Evolutionary conservation across 2,329 filamentous ascomycete genomes (phyloP).

Genomic region (Neocucurbitaria cava): DNA sequence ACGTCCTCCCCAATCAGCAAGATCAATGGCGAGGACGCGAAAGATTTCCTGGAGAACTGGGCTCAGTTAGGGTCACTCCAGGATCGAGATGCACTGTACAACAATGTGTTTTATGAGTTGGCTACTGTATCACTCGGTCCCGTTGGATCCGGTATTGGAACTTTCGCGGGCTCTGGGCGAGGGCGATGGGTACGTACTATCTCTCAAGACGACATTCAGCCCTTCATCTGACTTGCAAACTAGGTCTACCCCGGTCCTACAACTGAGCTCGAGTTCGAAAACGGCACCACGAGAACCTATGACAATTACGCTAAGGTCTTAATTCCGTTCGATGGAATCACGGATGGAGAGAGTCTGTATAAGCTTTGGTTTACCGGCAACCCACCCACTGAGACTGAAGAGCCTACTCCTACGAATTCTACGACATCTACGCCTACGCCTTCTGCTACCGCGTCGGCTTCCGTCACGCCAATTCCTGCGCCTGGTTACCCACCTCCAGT

Average conservation of each 20-base stretch:
- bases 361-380: constrained; percentile 42
- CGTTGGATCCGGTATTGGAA: constrained; percentile 51
- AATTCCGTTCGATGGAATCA: constrained; percentile 51
- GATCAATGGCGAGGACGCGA: constrained; percentile 65
- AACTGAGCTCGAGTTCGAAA: constrained; percentile 55
- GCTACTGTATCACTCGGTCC: constrained; percentile 53
- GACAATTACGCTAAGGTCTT: constrained; percentile 55
- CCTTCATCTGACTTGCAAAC: constrained; percentile 2
- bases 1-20: constrained; percentile 58
- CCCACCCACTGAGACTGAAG: constrained; percentile 21
- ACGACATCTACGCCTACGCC: constrained; percentile 29
- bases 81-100: constrained; percentile 65
- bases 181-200: constrained; percentile 39
- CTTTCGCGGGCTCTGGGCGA: constrained; percentile 54
- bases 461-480: constrained; percentile 33
- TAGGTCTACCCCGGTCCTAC: constrained; percentile 52
- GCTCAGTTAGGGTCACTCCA: constrained; percentile 59
- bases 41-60: constrained; percentile 57
- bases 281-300: constrained; percentile 51
- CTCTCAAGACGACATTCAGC: background rate
- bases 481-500: constrained; percentile 57
- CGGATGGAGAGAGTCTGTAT: constrained; percentile 52
- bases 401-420: constrained; percentile 18
- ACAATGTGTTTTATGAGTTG: constrained; percentile 57
- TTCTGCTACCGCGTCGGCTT: background rate